Conservation (phyloP, 2,329 filamentous ascomycete genomes). For the Cordyceps cateniannulata region DNA sequence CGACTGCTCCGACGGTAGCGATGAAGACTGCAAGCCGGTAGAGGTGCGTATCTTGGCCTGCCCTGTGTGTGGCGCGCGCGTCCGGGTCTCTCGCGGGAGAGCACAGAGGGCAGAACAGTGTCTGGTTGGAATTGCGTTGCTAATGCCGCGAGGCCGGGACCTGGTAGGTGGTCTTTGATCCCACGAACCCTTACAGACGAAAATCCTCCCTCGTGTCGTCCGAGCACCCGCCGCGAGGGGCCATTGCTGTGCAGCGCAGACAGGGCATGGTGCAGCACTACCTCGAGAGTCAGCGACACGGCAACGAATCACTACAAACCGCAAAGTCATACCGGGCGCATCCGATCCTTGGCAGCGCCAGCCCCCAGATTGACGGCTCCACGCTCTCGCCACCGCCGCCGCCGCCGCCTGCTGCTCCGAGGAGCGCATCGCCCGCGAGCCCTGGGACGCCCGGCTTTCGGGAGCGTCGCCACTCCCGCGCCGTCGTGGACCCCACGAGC, state of each 20-base stretch:
- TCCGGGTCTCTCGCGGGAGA: not conserved
- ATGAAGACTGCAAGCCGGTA: constrained; percentile 44
- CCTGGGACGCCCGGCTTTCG: constrained; percentile 12
- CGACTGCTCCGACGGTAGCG: constrained; percentile 38
- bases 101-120: not conserved
- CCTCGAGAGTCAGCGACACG: constrained; percentile 48
- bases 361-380: constrained; percentile 9
- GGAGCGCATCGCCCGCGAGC: constrained; percentile 19
- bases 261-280: constrained; percentile 62
- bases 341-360: constrained; percentile 19
- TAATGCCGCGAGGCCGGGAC: not conserved
- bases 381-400: constrained; percentile 11
- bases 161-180: constrained; percentile 55
- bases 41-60: constrained; percentile 34
- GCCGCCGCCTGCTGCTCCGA: not conserved
- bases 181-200: constrained; percentile 53
- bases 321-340: constrained; percentile 25
- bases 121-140: not conserved
- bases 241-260: constrained; percentile 31
- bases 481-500: constrained; percentile 32
- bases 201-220: constrained; percentile 58
- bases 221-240: constrained; percentile 28
- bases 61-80: not conserved
- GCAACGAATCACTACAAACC: constrained; percentile 19
- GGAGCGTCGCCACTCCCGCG: constrained; percentile 19